A percentile compares a stretch with the other conserved stretches of the same genome.
Evolutionary conservation across 306 rosid species (phyloP).

Genomic region (Vicia faba): DNA sequence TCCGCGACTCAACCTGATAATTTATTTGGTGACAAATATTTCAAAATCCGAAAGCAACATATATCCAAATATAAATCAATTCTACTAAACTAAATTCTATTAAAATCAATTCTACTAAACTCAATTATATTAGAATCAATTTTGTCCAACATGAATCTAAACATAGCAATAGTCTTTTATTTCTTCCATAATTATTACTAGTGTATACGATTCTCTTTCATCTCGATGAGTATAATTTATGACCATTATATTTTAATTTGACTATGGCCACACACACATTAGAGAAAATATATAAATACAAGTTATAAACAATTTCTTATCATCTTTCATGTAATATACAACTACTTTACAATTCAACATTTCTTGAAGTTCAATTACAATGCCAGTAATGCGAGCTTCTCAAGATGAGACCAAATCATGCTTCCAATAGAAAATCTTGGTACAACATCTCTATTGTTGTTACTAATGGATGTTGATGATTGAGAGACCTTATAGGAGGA

Average conservation of each 20-base stretch:
- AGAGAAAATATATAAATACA: background rate
- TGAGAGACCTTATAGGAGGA: background rate
- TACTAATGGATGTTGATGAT: constrained; percentile 1
- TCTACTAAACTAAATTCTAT: too few species aligned
- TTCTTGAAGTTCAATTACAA: background rate
- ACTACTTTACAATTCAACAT: background rate
- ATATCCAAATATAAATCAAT: too few species aligned
- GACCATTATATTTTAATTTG: background rate
- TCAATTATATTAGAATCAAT: too few species aligned
- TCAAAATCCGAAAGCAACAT: too few species aligned
- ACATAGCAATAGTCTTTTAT: too few species aligned
- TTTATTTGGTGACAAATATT: too few species aligned
- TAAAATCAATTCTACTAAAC: too few species aligned
- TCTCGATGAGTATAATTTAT: too few species aligned
- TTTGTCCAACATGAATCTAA: too few species aligned
- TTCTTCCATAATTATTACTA: too few species aligned
- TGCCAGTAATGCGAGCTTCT: background rate
- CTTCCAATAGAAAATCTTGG: background rate
- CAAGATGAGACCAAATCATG: background rate
- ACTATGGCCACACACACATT: background rate
- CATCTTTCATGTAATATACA: background rate
- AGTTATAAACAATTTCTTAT: background rate
- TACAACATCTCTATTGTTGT: background rate
- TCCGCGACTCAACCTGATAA: too few species aligned
- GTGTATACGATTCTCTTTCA: too few species aligned